Evolutionary conservation across 768 basidiomycete species (phyloP), one percentile per base, ranked within the genome.

Genomic region (Phanerochaete carnosa): DNA sequence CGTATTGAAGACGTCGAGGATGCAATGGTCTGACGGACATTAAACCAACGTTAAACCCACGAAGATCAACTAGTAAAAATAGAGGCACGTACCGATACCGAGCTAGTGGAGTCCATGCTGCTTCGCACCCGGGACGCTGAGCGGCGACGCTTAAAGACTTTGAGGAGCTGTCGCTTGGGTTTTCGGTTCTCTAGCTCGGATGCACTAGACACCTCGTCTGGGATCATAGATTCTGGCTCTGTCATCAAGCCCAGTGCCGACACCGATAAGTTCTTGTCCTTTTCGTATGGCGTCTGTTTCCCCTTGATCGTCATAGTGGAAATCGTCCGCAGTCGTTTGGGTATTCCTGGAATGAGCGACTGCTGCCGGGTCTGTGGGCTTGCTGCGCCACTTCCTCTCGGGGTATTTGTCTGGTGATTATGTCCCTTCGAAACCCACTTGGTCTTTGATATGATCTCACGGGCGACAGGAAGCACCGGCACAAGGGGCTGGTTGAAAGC

Each of bases 401-500:
- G 55, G 22, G 6, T 9, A 32, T 66, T 29, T 4, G 46, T 6
- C 15, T 45, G 33, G 22, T 55, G 43, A 29, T 54, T 28, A 35
- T 59, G 58, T 8, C 57, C 57, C 63, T 76, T 83, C 11, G 76
- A 72, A 11, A 85, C 83, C 76, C 85, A 82, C 67, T 89, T 90
- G 8, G 90, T 91, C 72, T 92, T 92, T 22, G 88, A 82, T 56
- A 92, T 80, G 25, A 92, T 76, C 71, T 92, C 89, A 52, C 87
- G 85, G 16, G 90, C 90, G 6, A 91, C 89, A 5, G 89, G 89
- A 16, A 91, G 77, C 3, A 92, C 89, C 26, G 89, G 89, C 2
- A 92, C 78, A 13, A 92, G 76, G 25, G 89, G 89, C 66, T 92
- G 90, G 58, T 90, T 85, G 73, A 91, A 88, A 15, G 87, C 90